Percentiles rank a stretch among this genome's conserved stretches.
These are phyloP conservation scores for Tetrahymena thermophila DNA, from an alignment of 73 alveolate genomes.

Conservation along the genomic window DNA sequence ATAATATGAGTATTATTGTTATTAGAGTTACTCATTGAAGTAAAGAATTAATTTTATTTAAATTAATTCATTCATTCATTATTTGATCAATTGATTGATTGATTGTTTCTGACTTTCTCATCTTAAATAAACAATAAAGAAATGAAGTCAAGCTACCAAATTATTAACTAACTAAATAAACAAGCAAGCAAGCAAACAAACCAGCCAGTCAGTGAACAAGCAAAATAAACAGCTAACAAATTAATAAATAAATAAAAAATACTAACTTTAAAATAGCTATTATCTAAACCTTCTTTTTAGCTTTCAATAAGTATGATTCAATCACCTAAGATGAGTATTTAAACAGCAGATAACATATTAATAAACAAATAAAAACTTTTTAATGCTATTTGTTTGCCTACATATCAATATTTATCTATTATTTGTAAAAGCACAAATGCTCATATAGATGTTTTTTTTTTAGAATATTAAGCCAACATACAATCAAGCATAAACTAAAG, in stretches of 20 bases:
- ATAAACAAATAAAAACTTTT: too few species aligned
- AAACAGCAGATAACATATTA: neutral
- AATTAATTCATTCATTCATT: neutral
- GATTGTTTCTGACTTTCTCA: neutral
- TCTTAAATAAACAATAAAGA: neutral
- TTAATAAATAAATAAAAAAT: too few species aligned
- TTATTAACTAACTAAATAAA: too few species aligned
- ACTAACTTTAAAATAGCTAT: too few species aligned
- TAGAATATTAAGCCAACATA: neutral
- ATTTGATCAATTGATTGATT: neutral
- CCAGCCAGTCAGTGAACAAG: neutral
- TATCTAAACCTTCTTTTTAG: neutral
- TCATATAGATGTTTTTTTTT: neutral
- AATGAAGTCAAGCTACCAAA: neutral
- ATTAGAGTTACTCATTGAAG: neutral
- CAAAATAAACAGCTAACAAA: too few species aligned
- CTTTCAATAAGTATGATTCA: neutral
- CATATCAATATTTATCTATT: neutral
- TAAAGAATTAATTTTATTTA: neutral
- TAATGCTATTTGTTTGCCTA: neutral
- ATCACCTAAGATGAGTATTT: neutral
- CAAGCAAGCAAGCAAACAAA: neutral
- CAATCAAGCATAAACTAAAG: neutral
- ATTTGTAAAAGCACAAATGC: neutral
- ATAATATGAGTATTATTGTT: neutral